A percentile compares a stretch with the other conserved stretches of the same genome.
Evolutionary conservation across 2,329 filamentous ascomycete species (phyloP).

Genomic region (Pseudocercospora eumusae): DNA sequence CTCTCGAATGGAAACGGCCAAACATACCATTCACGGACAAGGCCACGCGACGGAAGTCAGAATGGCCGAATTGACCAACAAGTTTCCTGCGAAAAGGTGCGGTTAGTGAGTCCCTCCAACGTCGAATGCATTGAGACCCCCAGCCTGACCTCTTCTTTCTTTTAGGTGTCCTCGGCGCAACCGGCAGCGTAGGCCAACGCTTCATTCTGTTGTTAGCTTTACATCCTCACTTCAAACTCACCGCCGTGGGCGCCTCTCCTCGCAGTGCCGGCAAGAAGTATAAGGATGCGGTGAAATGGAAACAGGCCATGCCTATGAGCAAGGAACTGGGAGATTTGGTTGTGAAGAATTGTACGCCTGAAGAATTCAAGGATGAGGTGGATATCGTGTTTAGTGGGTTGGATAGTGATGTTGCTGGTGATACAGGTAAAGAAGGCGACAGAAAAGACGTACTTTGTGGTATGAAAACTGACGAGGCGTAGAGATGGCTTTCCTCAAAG

Average conservation of each 20-base stretch:
- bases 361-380: conserved; percentile 77
- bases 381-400: conserved; percentile 92
- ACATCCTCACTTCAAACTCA: conserved; percentile 82
- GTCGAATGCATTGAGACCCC: too few relatives aligned
- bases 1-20: conserved; percentile 27
- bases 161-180: conserved; percentile 75
- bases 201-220: conserved; percentile 90
- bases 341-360: conserved; percentile 79
- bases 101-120: conserved; percentile 44
- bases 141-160: conserved; percentile 3
- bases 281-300: conserved; percentile 92
- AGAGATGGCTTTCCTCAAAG: conserved; percentile 90
- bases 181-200: conserved; percentile 90
- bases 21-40: conserved; percentile 24
- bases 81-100: conserved; percentile 57
- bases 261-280: conserved; percentile 92
- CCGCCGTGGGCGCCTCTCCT: conserved; percentile 85
- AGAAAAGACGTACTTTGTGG: too few relatives aligned
- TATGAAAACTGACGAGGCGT: conserved; percentile 14
- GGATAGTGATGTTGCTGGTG: conserved; percentile 87
- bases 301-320: conserved; percentile 83
- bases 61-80: conserved; percentile 32
- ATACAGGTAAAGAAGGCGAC: conserved; percentile 77
- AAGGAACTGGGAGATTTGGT: conserved; percentile 73
- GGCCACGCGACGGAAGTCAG: conserved; percentile 26